These are phyloP conservation scores for Agrocybe chaxingu DNA, from an alignment of 768 basidiomycete genomes.

Conservation along the genomic window DNA sequence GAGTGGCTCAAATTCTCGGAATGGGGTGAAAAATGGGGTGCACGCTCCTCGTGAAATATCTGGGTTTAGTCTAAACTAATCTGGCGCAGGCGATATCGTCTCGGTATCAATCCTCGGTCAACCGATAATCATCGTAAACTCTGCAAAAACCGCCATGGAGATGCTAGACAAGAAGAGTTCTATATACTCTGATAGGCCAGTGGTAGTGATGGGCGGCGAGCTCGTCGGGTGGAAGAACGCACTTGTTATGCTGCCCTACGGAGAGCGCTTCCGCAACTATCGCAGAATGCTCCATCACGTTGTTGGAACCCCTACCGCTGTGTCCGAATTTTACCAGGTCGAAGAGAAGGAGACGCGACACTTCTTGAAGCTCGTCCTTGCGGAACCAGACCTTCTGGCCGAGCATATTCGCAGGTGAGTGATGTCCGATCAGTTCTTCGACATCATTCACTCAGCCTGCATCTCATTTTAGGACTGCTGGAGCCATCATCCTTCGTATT, in stretches of 20 bases:
- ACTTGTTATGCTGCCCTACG: constrained; percentile 33
- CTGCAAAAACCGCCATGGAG: constrained; percentile 34
- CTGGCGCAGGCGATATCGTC: constrained; percentile 34
- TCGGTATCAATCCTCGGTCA: constrained; percentile 45
- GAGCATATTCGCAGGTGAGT: constrained; percentile 35
- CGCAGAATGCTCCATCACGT: constrained; percentile 39
- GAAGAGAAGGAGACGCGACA: constrained; percentile 36
- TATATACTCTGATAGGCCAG: constrained; percentile 54
- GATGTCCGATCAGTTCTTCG: neutral
- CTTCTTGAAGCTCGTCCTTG: constrained; percentile 35
- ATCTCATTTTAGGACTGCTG: constrained; percentile 30
- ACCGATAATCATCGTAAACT: constrained; percentile 43
- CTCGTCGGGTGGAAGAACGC: constrained; percentile 39
- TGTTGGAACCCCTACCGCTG: constrained; percentile 35
- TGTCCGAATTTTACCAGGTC: constrained; percentile 34
- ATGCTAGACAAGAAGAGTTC: constrained; percentile 50
- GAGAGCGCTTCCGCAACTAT: constrained; percentile 35
- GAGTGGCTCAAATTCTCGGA: constrained; percentile 43
- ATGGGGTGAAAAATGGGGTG: constrained; percentile 46
- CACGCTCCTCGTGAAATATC: constrained; percentile 1
- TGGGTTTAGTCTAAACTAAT: neutral
- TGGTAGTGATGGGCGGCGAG: constrained; percentile 38
- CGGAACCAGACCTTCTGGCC: constrained; percentile 28
- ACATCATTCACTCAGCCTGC: neutral
- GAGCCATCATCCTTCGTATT: constrained; percentile 41